phyloP scores from a whole-genome alignment of 2,329 filamentous ascomycete genomes.

The Scleromitrula shiraiana region DNA sequence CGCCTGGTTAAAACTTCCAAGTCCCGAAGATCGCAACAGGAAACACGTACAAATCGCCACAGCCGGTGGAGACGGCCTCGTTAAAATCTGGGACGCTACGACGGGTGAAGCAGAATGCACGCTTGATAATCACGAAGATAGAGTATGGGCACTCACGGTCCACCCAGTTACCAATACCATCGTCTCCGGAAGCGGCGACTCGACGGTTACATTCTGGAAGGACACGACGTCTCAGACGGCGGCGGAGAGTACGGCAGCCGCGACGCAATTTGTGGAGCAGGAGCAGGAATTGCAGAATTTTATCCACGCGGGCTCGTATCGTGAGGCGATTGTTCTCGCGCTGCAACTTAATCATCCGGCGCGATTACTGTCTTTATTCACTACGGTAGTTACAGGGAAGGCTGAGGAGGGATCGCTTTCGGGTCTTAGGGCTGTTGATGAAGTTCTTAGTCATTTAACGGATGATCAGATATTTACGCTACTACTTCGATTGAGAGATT shows the following conservation, averaged over 20 bases:
- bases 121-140: conserved; percentile 92
- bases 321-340: conserved; percentile 85
- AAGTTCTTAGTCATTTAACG: conserved; percentile 69
- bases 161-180: conserved; percentile 63
- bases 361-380: conserved; percentile 77
- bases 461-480: conserved; percentile 82
- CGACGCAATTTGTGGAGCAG: conserved; percentile 77
- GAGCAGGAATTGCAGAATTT: conserved; percentile 93
- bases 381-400: conserved; percentile 60
- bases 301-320: conserved; percentile 78
- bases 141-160: conserved; percentile 83
- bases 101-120: conserved; percentile 80
- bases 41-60: conserved; percentile 67
- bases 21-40: conserved; percentile 42
- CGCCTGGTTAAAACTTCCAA: conserved; percentile 64
- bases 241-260: conserved; percentile 62
- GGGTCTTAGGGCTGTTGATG: conserved; percentile 65
- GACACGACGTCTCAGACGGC: conserved; percentile 82
- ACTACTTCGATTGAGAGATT: conserved; percentile 77
- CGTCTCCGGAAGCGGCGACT: conserved; percentile 86
- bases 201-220: conserved; percentile 89
- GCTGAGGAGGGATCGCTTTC: conserved; percentile 56
- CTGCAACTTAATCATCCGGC: conserved; percentile 92
- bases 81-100: conserved; percentile 92
- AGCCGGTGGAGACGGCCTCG: conserved; percentile 86